phyloP scores from a whole-genome alignment of 2,329 filamentous ascomycete species.

The Bipolaris sorokiniana region DNA sequence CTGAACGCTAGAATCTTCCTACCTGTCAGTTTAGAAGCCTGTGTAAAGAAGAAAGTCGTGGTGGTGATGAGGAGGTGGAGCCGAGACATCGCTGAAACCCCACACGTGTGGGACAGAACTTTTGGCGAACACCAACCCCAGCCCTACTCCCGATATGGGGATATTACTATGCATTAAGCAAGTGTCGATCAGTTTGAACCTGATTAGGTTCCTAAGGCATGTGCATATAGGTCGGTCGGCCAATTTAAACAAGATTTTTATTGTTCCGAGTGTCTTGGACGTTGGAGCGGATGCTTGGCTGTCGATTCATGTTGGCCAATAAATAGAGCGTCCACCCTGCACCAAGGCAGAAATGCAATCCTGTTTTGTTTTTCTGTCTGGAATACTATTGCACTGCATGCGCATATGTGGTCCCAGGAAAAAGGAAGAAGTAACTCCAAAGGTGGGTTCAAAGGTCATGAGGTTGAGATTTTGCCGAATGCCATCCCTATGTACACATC shows the following conservation, averaged over 20 bases:
- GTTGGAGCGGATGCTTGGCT: background rate
- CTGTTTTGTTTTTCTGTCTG: too few species aligned
- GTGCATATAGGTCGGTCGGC: conserved; percentile 7
- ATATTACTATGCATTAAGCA: conserved; percentile 23
- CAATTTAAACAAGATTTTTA: background rate
- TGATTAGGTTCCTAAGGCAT: conserved; percentile 19
- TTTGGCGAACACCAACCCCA: conserved; percentile 19
- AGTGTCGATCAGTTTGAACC: conserved; percentile 14
- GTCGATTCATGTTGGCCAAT: background rate
- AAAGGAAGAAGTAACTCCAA: background rate
- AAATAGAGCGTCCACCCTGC: background rate
- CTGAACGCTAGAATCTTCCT: too few species aligned
- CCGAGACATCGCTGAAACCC: conserved; percentile 31
- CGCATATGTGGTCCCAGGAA: too few species aligned
- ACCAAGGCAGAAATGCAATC: background rate
- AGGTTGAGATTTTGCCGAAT: conserved; percentile 3
- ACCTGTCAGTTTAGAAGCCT: too few species aligned
- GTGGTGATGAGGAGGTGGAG: conserved; percentile 11
- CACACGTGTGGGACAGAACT: conserved; percentile 20
- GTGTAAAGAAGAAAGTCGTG: background rate
- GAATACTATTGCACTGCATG: too few species aligned
- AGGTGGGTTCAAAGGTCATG: background rate
- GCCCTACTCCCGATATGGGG: conserved; percentile 6
- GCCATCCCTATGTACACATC: conserved; percentile 18
- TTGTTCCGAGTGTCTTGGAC: background rate